Base-by-base conservation (phyloP, 202 grass and related monocot species). In the Panicum virgatum region DNA sequence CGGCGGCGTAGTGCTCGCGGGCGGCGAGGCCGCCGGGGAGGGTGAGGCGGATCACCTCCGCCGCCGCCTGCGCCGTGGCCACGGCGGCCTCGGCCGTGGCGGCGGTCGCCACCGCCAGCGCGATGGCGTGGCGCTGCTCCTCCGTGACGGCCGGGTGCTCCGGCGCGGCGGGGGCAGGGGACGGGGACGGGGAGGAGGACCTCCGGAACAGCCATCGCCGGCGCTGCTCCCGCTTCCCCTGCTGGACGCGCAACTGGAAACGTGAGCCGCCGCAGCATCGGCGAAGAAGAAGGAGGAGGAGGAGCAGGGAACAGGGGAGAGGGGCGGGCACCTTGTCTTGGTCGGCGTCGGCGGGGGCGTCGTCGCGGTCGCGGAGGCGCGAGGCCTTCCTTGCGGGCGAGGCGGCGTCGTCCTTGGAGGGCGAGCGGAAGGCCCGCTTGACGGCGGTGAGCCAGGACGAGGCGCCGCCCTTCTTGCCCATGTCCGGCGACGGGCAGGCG, bases 391-490 rank as follows among this genome's bases (percentile, higher is more conserved):
- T 81, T 59, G 79, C 1, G 9, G 63, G 77, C 5, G 50, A 52
- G 50, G 20, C 71, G 81, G 76, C 65, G 26, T 94, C 88, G 30
- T 98, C 96, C 80, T 96, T 99, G 62, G 96, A 96, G 7, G 96
- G 92, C n/a, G 96, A 99, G 61, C 96, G 84, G 75, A 99, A 96
- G 34, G 96, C 96, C 25, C 96, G 76, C 84, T 96, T 99, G 65
- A 99, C 96, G 53, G 92, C 96, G 66, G 96, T 96, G 80, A 99
- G 84, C 96, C 96, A 99, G 11, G 96, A 98, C 40, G 88, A 79
- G 37, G 87, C 87, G 77, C n/a, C n/a, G n/a, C 87, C 85, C 86
- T 98, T 98, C 90, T 96, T 98, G 12, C 92, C 96, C 96, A 98
- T 98, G 48, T n/a, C 38, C 52, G 69, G n/a, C 72, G n/a, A n/a